Base-by-base conservation (phyloP, 768 basidiomycete species). In the Hericium rajendrae region DNA sequence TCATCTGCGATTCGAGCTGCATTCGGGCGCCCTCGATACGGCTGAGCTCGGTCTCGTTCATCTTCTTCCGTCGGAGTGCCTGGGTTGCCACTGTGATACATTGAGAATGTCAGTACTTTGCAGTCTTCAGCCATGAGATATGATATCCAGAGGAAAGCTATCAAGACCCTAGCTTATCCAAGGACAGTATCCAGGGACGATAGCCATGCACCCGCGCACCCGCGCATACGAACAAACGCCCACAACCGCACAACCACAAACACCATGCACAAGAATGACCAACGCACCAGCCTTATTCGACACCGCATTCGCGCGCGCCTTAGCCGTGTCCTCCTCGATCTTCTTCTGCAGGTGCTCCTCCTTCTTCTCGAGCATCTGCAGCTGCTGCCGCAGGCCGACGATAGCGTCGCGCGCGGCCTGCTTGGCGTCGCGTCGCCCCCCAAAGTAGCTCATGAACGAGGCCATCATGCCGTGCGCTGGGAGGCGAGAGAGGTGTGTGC, bases 311-410 rank as follows among this genome's bases (percentile, higher is more conserved):
- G 86, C 83, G 70, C 81, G 86, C 15, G 97, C 97, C 75, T 91
- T 95, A 79, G 85, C 85, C 65, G 84, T 63, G 67, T 98, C 95
- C 62, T 97, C 93, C 54, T 95, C 93, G 62, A 97, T 90, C 84
- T 94, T 93, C 83, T 90, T 94, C 79, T 88, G 86, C 60, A 97
- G 75, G 71, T 91, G 79, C 71, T 98, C 95, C 76, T 97, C 97
- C 78, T 95, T 97, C 91, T 97, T 99, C 82, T 97, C 94, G 64
- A 98, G 84, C 85, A 95, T 88, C 73, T 91, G 83, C 60, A 97
- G 80, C 70, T 98, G 94, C 73, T 95, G 88, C 67, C 95, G 84
- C 64, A 99, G 78, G 48, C 80, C 80, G 59, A 98, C 88, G 70
- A 99, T 99, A 51, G 97, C 91, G 69, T 97, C 91, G 61, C 92